Conservation (phyloP, 805 yeast genomes). For the Spathaspora sp. region DNA sequence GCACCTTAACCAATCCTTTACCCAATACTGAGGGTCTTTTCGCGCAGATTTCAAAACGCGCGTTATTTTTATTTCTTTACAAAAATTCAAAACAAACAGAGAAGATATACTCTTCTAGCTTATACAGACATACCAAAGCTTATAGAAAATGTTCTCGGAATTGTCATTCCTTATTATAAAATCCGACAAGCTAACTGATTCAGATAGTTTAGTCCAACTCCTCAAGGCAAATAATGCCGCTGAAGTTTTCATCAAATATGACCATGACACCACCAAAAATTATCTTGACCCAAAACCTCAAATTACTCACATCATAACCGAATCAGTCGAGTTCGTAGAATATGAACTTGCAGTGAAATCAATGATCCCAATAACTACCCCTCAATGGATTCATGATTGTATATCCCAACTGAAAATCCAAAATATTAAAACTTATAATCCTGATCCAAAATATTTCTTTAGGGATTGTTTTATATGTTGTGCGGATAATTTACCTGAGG, state of each 20-base stretch:
- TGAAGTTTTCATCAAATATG: conserved; percentile 13
- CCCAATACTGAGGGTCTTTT: not conserved
- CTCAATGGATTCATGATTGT: conserved; percentile 58
- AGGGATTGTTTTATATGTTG: conserved; percentile 59
- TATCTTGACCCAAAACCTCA: conserved; percentile 5
- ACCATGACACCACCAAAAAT: conserved; percentile 7
- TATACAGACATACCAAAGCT: no score
- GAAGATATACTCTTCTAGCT: no score
- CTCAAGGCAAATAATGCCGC: conserved; percentile 21
- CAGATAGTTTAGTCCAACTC: conserved; percentile 8
- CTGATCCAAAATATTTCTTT: conserved; percentile 66
- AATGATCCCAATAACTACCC: conserved; percentile 64
- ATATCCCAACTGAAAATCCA: conserved; percentile 35
- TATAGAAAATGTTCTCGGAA: conserved; percentile 4
- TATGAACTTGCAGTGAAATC: conserved; percentile 43
- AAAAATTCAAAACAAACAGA: not conserved
- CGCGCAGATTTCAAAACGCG: not conserved
- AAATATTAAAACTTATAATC: conserved; percentile 61
- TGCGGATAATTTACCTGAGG: conserved; percentile 50
- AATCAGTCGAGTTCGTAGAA: conserved; percentile 49
- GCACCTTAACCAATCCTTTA: not conserved
- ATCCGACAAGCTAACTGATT: conserved; percentile 12
- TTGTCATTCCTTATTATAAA: conserved; percentile 17
- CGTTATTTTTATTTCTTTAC: not conserved
- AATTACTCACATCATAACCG: conserved; percentile 51